A percentile compares a stretch with the other conserved stretches of the same genome.
Evolutionary conservation across 441 rosid species (phyloP).

Genomic region (Adansonia madagascariensis): DNA sequence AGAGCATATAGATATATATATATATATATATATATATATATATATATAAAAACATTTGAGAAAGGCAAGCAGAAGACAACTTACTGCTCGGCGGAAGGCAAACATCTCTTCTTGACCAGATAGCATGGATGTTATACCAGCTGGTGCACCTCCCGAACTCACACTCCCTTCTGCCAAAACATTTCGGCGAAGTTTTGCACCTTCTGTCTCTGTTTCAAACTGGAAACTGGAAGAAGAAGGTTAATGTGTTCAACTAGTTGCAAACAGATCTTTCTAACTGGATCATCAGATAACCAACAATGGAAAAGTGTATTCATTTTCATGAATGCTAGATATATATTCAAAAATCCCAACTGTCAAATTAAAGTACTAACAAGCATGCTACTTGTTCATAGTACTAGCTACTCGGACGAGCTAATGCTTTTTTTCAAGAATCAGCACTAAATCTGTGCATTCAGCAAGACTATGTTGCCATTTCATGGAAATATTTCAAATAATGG

Average conservation of each 20-base stretch:
- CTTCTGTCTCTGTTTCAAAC: slow-evolving; percentile 88
- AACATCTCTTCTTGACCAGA: slow-evolving; percentile 92
- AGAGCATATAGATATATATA: background rate
- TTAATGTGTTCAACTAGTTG: slow-evolving; percentile 13
- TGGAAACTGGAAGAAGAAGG: slow-evolving; percentile 64
- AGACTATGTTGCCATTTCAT: background rate
- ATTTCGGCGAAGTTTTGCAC: slow-evolving; percentile 70
- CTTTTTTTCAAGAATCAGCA: background rate
- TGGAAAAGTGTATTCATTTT: background rate
- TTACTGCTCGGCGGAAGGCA: slow-evolving; percentile 91
- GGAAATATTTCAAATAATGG: background rate
- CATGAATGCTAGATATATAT: background rate
- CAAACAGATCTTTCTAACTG: background rate
- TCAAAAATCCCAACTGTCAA: background rate
- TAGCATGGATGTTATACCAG: slow-evolving; percentile 70
- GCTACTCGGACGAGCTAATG: background rate
- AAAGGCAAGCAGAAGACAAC: slow-evolving; percentile 32
- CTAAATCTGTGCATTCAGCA: background rate
- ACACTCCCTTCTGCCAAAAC: slow-evolving; percentile 75
- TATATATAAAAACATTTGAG: background rate
- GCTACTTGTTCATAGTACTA: background rate
- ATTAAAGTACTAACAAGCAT: background rate
- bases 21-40: no score
- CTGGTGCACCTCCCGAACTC: slow-evolving; percentile 68
- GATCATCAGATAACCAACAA: slow-evolving; percentile 1